Evolutionary conservation across 306 rosid genomes (phyloP).

Genomic region (Rubus parviflorus): DNA sequence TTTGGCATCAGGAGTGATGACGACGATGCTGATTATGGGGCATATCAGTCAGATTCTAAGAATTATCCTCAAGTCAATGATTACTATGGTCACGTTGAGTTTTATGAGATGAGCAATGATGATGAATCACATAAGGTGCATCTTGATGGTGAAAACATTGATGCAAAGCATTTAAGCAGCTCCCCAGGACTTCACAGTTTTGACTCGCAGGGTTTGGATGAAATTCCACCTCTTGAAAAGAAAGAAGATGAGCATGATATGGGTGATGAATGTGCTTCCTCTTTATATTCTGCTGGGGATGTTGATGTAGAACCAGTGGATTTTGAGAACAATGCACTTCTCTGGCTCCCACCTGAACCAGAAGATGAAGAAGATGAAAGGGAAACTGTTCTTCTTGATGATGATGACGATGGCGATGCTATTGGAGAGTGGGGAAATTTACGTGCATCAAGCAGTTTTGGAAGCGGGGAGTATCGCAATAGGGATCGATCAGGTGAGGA

Average conservation of each 20-base stretch:
- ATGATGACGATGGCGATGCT: slow-evolving; percentile 69
- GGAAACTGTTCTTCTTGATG: slow-evolving; percentile 64
- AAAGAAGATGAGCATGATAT: slow-evolving; percentile 56
- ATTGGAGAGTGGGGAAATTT: slow-evolving; percentile 78
- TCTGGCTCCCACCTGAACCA: slow-evolving; percentile 98
- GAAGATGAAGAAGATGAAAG: slow-evolving; percentile 91
- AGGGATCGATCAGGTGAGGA: slow-evolving; percentile 76
- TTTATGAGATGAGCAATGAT: slow-evolving; percentile 51
- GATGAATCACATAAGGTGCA: slow-evolving; percentile 50
- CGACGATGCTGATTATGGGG: slow-evolving; percentile 52
- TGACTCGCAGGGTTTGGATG: slow-evolving; percentile 55
- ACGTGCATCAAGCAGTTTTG: slow-evolving; percentile 66
- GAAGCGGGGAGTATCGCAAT: slow-evolving; percentile 66
- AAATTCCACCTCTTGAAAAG: slow-evolving; percentile 34
- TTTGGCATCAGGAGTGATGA: slow-evolving; percentile 67
- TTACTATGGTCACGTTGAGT: slow-evolving; percentile 55
- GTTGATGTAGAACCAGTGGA: slow-evolving; percentile 76
- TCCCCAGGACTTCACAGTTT: slow-evolving; percentile 44
- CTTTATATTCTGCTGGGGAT: slow-evolving; percentile 51
- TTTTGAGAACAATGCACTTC: slow-evolving; percentile 89
- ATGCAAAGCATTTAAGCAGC: slow-evolving; percentile 34
- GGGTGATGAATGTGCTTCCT: slow-evolving; percentile 65
- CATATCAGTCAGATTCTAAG: slow-evolving; percentile 53
- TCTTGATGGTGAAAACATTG: slow-evolving; percentile 47
- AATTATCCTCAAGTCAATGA: slow-evolving; percentile 53